Evolutionary conservation across 768 basidiomycete genomes (phyloP).

Genomic region (Hydnomerulius pinastri): DNA sequence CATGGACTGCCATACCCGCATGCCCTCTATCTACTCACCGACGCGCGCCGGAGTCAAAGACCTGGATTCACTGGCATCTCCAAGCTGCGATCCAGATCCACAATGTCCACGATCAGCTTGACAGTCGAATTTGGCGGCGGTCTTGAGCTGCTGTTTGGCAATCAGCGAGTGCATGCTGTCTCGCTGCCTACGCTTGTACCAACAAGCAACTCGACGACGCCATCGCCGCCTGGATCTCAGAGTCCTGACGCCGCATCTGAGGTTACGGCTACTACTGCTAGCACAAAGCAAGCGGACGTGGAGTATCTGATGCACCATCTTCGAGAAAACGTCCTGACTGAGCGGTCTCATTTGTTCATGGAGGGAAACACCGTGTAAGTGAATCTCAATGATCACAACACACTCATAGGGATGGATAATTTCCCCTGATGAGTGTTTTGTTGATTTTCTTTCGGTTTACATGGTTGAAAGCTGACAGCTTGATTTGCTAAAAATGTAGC

Average conservation of each 20-base stretch:
- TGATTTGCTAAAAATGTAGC: slow-evolving; percentile 41
- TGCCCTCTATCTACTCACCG: too few species aligned
- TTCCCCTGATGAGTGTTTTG: too few species aligned
- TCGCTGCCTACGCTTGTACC: slow-evolving; percentile 51
- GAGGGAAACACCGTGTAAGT: slow-evolving; percentile 86
- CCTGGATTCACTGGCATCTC: too few species aligned
- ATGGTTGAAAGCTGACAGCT: not conserved
- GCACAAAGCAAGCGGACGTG: slow-evolving; percentile 57
- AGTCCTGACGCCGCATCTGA: slow-evolving; percentile 2
- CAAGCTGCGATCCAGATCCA: too few species aligned
- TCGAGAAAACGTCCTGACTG: slow-evolving; percentile 74
- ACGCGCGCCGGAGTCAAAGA: too few species aligned
- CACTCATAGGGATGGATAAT: too few species aligned
- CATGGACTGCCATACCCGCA: too few species aligned
- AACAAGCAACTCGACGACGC: slow-evolving; percentile 34
- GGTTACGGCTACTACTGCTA: slow-evolving; percentile 7
- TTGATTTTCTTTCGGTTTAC: not conserved
- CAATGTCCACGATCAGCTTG: slow-evolving; percentile 35
- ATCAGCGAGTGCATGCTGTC: slow-evolving; percentile 60
- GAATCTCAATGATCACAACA: not conserved
- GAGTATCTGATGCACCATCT: slow-evolving; percentile 80
- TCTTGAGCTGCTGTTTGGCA: slow-evolving; percentile 81
- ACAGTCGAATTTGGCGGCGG: slow-evolving; percentile 84
- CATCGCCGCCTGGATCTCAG: not conserved
- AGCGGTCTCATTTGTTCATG: slow-evolving; percentile 86